Conservation (phyloP, 2,329 filamentous ascomycete genomes). For the Microcyclospora tardicrescens region DNA sequence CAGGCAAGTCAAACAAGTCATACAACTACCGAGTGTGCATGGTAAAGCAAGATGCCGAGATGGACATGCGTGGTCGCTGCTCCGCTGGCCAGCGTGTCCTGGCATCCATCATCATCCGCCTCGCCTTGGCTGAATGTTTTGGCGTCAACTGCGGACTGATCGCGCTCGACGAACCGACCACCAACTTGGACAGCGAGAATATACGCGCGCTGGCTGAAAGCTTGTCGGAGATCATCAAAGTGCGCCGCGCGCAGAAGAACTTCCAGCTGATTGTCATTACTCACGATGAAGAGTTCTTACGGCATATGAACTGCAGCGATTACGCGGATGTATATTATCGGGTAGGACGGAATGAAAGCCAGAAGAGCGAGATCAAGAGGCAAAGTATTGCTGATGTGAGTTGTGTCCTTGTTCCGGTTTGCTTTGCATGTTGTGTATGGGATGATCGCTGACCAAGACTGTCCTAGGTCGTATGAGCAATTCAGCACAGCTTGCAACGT, state of each 20-base stretch:
- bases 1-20: constrained; percentile 53
- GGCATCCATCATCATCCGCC: constrained; percentile 90
- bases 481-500: too few species aligned
- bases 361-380: constrained; percentile 76
- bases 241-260: constrained; percentile 73
- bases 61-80: constrained; percentile 98
- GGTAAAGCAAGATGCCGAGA: constrained; percentile 93
- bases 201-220: constrained; percentile 78
- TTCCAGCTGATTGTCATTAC: constrained; percentile 98
- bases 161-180: constrained; percentile 93
- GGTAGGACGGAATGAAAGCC: constrained; percentile 66
- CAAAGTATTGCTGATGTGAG: constrained; percentile 27
- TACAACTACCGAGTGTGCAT: constrained; percentile 98
- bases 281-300: constrained; percentile 91
- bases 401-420: too few species aligned
- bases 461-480: too few species aligned
- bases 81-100: constrained; percentile 94
- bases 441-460: too few species aligned
- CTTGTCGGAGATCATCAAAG: constrained; percentile 74
- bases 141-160: constrained; percentile 92
- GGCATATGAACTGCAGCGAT: constrained; percentile 85
- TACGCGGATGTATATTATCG: constrained; percentile 89
- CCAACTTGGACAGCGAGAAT: constrained; percentile 90
- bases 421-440: too few species aligned
- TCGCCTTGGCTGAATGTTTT: constrained; percentile 92